Evolutionary conservation across 2,329 filamentous ascomycete genomes (phyloP), one percentile per base, ranked within the genome.

Genomic region (Ophiosphaerella narmari): DNA sequence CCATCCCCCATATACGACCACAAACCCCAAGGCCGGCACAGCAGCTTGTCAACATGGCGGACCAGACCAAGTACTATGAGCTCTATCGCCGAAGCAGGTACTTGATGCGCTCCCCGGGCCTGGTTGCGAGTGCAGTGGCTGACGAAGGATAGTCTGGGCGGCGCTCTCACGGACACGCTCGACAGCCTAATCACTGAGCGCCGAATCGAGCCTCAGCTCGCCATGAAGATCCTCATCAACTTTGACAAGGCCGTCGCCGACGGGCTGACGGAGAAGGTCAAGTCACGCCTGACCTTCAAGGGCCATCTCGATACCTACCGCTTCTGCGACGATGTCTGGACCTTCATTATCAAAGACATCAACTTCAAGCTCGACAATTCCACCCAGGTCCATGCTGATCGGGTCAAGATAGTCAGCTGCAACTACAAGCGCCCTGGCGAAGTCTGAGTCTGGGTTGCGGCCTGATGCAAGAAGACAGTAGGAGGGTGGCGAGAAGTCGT

Each of bases 301-400:
- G 94, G 94, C 40, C 94, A 95, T 71, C 86, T 99, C 57, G 92
- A 97, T 73, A 97, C 94, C 13, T 99, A 99, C 80, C 89, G 94
- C 63, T 99, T 99, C 82, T 99, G 94, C 79, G 94, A 99, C 77
- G 94, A 99, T 78, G 94, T 99, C 51, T 99, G 94, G 94, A 99
- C 94, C 1, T 99, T 99, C 75, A 84, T 99, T 50, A 96, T 99
- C 77, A 97, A 97, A 77, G 94, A 97, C 62, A 92, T 97, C 48
- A 91, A 87, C n/a, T 97, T 99, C 80, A 99, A 99, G 78, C 88
- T 97, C 78, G 93, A 97, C 65, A 90, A 88, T 68, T 85, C 83
- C 48, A 83, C 86, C 54, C 83, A 84, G 1, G 86, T 97, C 12
- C 78, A 83, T 33, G 91, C 92, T 16, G 93, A 97, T 71, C 93